phyloP scores from a whole-genome alignment of 2,329 filamentous ascomycete genomes.

The Drechslerella dactyloides region DNA sequence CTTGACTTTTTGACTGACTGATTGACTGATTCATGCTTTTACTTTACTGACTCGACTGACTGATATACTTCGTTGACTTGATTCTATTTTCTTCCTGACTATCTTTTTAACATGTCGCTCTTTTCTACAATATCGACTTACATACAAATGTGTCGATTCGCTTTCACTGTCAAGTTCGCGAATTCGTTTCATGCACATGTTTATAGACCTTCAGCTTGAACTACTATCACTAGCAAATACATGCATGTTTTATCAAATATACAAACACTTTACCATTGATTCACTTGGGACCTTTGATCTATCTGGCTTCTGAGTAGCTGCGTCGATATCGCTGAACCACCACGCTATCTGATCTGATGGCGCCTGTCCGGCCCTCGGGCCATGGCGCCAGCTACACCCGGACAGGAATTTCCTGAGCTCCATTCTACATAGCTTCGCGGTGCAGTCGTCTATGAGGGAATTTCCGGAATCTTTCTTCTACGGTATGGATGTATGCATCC shows the following conservation, averaged over 20 bases:
- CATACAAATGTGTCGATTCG: conserved; percentile 4
- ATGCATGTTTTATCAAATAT: not conserved
- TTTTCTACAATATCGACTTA: conserved; percentile 16
- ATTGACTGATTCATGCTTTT: not conserved
- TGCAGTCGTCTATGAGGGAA: conserved; percentile 46
- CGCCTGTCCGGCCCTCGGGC: no score
- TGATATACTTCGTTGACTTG: not conserved
- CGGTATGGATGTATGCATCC: conserved; percentile 2
- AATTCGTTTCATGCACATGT: conserved; percentile 37
- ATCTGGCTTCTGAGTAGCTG: no score
- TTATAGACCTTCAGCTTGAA: conserved; percentile 45
- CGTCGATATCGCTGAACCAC: no score
- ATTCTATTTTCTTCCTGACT: conserved; percentile 14
- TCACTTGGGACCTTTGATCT: no score
- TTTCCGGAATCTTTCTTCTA: conserved; percentile 22
- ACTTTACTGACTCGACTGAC: not conserved
- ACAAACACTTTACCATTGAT: not conserved
- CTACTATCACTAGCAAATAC: conserved; percentile 15
- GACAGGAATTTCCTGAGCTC: not conserved
- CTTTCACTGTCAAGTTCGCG: conserved; percentile 32
- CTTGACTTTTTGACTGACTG: conserved; percentile 16
- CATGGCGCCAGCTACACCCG: not conserved
- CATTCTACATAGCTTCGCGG: conserved; percentile 15
- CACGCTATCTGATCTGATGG: no score
- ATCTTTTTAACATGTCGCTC: conserved; percentile 31